Percentiles rank a stretch among this genome's conserved stretches.
Conservation (phyloP, 805 yeast species). For the Wickerhamiella lipophila region DNA sequence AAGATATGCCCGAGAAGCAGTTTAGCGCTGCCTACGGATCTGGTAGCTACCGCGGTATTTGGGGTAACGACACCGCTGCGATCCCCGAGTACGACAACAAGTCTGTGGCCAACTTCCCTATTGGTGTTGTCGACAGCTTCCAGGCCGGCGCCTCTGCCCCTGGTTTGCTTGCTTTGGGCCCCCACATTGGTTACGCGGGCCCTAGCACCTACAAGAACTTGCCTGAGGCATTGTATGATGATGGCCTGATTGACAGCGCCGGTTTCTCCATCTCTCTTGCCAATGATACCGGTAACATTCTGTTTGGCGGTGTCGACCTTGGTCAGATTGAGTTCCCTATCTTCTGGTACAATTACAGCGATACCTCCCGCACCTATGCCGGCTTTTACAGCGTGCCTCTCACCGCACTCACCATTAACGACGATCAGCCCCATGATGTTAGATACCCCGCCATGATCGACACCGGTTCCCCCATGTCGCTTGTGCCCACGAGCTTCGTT, state of each 20-base stretch:
- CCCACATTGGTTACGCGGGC: conserved; percentile 21
- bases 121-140: conserved; percentile 25
- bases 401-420: conserved; percentile 17
- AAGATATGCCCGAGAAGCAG: conserved; percentile 20
- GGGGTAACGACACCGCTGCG: conserved; percentile 25
- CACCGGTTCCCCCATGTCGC: conserved; percentile 27
- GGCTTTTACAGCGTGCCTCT: conserved; percentile 18
- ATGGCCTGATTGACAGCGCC: conserved; percentile 20
- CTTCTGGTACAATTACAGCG: conserved; percentile 19
- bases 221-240: conserved; percentile 20
- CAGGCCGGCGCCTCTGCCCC: conserved; percentile 21
- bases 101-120: conserved; percentile 19
- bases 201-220: conserved; percentile 19
- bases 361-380: conserved; percentile 8
- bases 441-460: conserved; percentile 22
- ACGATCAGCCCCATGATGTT: conserved; percentile 18
- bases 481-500: conserved; percentile 25
- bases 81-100: conserved; percentile 19
- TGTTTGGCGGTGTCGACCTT: conserved; percentile 27
- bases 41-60: conserved; percentile 25
- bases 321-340: conserved; percentile 22
- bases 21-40: conserved; percentile 34
- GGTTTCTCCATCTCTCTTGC: conserved; percentile 21
- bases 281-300: conserved; percentile 22
- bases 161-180: conserved; percentile 23